Conservation (phyloP, 1,284 basidiomycete genomes). For the Melanopsichium pennsylvanicum region DNA sequence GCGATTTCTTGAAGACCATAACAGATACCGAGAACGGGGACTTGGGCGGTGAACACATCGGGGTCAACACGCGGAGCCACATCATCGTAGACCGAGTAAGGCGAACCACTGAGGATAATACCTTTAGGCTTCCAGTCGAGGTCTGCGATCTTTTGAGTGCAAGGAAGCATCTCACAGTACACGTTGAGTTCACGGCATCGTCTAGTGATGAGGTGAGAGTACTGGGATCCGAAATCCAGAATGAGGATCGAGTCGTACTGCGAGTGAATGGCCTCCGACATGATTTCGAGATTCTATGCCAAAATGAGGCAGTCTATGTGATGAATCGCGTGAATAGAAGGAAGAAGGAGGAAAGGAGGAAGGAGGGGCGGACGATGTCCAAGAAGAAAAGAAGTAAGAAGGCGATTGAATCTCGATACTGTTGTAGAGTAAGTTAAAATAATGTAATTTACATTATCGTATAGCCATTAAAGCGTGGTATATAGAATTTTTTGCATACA, state of each 20-base stretch:
- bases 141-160: constrained; percentile 89
- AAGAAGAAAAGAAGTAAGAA: constrained; percentile 28
- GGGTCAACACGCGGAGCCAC: constrained; percentile 95
- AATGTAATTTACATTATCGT: no score
- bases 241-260: constrained; percentile 97
- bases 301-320: constrained; percentile 3
- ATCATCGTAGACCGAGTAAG: constrained; percentile 94
- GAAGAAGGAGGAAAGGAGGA: constrained; percentile 2
- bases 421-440: no score
- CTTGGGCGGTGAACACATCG: constrained; percentile 86
- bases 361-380: constrained; percentile 37
- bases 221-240: constrained; percentile 97
- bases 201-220: constrained; percentile 96
- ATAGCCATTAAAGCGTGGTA: no score
- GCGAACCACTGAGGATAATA: constrained; percentile 96
- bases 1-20: constrained; percentile 99
- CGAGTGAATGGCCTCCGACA: constrained; percentile 77
- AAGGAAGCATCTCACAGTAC: constrained; percentile 97
- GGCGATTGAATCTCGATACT: no score
- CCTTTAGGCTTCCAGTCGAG: constrained; percentile 95
- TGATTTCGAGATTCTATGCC: constrained; percentile 7
- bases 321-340: no score
- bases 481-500: no score
- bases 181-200: constrained; percentile 98
- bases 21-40: constrained; percentile 95